Base-by-base conservation (phyloP, 148 eudicot genomes). In the Arbutus unedo region DNA sequence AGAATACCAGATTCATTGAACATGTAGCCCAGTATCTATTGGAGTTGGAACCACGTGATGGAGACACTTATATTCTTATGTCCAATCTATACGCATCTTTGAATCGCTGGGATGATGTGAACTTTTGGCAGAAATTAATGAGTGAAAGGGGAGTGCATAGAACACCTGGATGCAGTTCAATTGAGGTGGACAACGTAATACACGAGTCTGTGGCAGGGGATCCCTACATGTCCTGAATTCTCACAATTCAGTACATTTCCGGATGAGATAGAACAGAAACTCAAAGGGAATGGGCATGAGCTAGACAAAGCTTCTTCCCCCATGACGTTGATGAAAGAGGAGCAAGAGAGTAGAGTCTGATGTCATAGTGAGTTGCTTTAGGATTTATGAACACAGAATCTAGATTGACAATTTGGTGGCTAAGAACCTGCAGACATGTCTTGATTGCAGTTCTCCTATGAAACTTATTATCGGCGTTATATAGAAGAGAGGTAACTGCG, bases 161-260 rank as follows among this genome's bases (percentile, higher is more conserved):
- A 84, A 86, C 82, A 43, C 89, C 89, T 10, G 93, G 91, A 79
- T 86, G 89, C 81, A 89, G 91, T 77, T 86, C 91, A 55, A 82
- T 89, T 25, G 91, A 91, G 89, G 70, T 91, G 62, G 84, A 85
- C 59, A 84, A 87, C 47, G 57, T 60, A 47, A 85, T 86, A 53
- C 85, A 86, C 48, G 89, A 89, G 83, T 91, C 89, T 73, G 73
- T 86, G 51, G 84, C 79, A 7, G 88, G 89, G 67, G 87, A 91
- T 31, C 70, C 75, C 82, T 80, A 83, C 87, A 77, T 87, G 83
- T 78, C 84, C 87, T 51, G 76, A 83, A 49, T 83, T 82, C 83
- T 6, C 23, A 18, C 81, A 87, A 62, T 78, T 89, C 11, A 72
- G 79, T 75, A 86, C 14, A 48, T 79, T 74, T 45, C 56, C 67